Evolutionary conservation across 2,329 filamentous ascomycete genomes (phyloP).

Genomic region (Talaromyces piceae): DNA sequence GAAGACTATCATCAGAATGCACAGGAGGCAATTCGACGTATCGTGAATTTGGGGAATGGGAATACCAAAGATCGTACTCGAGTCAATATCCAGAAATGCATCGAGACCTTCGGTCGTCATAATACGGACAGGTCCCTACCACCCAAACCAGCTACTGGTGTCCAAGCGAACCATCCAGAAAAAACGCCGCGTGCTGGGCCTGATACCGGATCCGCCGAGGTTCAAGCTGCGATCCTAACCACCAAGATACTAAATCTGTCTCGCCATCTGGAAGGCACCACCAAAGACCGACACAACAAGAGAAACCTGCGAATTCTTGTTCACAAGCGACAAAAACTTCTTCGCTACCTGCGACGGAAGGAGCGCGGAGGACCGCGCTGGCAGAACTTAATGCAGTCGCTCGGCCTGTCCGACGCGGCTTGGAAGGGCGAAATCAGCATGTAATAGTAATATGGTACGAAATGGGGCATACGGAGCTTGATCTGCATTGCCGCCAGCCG

Average conservation of each 20-base stretch:
- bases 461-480: background rate
- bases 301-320: slow-evolving; percentile 77
- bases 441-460: slow-evolving; percentile 43
- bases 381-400: slow-evolving; percentile 72
- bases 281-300: slow-evolving; percentile 92
- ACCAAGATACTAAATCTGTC: slow-evolving; percentile 82
- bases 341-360: slow-evolving; percentile 79
- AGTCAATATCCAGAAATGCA: slow-evolving; percentile 75
- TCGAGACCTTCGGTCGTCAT: slow-evolving; percentile 85
- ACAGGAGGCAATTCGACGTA: slow-evolving; percentile 67
- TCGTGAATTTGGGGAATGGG: slow-evolving; percentile 68
- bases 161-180: slow-evolving; percentile 33
- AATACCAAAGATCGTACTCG: slow-evolving; percentile 71
- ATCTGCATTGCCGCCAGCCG: background rate
- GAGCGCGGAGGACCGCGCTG: slow-evolving; percentile 88
- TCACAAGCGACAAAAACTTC: slow-evolving; percentile 79
- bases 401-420: slow-evolving; percentile 79
- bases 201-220: slow-evolving; percentile 91
- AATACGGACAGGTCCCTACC: slow-evolving; percentile 67
- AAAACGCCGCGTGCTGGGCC: slow-evolving; percentile 67
- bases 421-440: slow-evolving; percentile 85
- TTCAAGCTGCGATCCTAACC: slow-evolving; percentile 94
- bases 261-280: slow-evolving; percentile 60
- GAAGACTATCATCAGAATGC: slow-evolving; percentile 58
- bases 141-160: slow-evolving; percentile 46